Evolutionary conservation across 306 rosid genomes (phyloP).

Genomic region (Prunus campanulata): DNA sequence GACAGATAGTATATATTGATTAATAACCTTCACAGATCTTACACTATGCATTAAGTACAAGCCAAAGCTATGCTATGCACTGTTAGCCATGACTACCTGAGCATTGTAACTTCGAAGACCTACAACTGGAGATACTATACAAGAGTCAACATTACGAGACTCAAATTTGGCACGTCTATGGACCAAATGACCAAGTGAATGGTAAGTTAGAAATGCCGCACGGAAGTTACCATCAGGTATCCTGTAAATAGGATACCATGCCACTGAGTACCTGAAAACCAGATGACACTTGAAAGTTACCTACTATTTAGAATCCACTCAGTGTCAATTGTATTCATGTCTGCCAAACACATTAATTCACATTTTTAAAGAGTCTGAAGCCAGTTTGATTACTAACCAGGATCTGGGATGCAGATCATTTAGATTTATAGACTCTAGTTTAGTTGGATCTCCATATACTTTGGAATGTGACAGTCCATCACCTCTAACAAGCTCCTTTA

Average conservation of each 20-base stretch:
- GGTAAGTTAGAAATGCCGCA: conserved; percentile 84
- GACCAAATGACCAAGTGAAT: conserved; percentile 73
- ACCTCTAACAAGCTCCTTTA: conserved; percentile 58
- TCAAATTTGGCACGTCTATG: conserved; percentile 37
- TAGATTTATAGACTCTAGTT: conserved; percentile 49
- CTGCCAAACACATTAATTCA: neutral
- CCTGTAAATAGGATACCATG: conserved; percentile 95
- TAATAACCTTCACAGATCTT: conserved; percentile 2
- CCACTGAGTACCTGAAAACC: conserved; percentile 82
- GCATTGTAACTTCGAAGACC: conserved; percentile 88
- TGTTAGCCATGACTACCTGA: conserved; percentile 41
- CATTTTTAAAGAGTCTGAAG: neutral
- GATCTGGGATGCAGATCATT: conserved; percentile 75
- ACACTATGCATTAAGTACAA: conserved; percentile 2
- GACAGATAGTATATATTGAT: neutral
- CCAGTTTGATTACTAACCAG: conserved; percentile 44
- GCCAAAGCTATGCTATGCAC: neutral
- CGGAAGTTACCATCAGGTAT: conserved; percentile 81
- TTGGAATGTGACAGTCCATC: conserved; percentile 35
- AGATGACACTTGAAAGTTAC: conserved; percentile 19
- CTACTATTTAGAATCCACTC: conserved; percentile 19
- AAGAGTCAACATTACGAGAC: conserved; percentile 31
- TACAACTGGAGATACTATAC: conserved; percentile 66
- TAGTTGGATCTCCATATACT: conserved; percentile 63
- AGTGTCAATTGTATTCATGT: conserved; percentile 9